Evolutionary conservation across 129 eudicot species (phyloP).

Genomic region (Lonicera japonica): DNA sequence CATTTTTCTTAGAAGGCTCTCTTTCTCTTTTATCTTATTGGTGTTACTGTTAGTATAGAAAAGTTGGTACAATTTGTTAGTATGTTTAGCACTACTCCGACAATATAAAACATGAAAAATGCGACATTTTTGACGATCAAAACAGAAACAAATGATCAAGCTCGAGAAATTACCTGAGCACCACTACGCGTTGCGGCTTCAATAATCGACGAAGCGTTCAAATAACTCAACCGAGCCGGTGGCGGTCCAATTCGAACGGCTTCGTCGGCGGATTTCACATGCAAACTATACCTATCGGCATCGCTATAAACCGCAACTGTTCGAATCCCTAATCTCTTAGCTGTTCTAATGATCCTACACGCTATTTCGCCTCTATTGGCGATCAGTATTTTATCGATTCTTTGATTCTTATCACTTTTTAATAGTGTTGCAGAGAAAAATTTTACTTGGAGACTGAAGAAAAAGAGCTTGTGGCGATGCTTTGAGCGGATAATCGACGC

Average conservation of each 20-base stretch:
- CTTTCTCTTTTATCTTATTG: no score
- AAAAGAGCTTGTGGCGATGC: slow-evolving; percentile 15
- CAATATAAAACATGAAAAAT: no score
- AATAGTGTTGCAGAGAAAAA: slow-evolving; percentile 20
- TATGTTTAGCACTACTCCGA: no score
- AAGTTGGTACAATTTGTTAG: no score
- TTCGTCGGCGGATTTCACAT: slow-evolving; percentile 92
- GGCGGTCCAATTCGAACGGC: slow-evolving; percentile 95
- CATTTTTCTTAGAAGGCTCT: no score
- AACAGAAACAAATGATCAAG: no score
- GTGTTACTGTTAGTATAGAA: no score
- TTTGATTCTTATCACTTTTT: slow-evolving; percentile 7
- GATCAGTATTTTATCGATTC: slow-evolving; percentile 74
- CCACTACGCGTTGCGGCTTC: slow-evolving; percentile 77
- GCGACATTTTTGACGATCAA: no score
- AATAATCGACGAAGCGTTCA: slow-evolving; percentile 49
- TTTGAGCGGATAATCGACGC: slow-evolving; percentile 48
- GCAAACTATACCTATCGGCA: slow-evolving; percentile 77
- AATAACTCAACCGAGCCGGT: slow-evolving; percentile 81
- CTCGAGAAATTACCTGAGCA: slow-evolving; percentile 52
- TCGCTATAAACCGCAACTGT: slow-evolving; percentile 96
- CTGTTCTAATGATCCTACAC: slow-evolving; percentile 80
- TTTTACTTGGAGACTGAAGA: slow-evolving; percentile 11
- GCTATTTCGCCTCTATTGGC: slow-evolving; percentile 98
- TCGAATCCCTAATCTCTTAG: slow-evolving; percentile 71